A percentile compares a stretch with the other conserved stretches of the same genome.
These are phyloP conservation scores for Eucalyptus sideroxylon DNA, from an alignment of 345 rosid species.

Conservation along the genomic window DNA sequence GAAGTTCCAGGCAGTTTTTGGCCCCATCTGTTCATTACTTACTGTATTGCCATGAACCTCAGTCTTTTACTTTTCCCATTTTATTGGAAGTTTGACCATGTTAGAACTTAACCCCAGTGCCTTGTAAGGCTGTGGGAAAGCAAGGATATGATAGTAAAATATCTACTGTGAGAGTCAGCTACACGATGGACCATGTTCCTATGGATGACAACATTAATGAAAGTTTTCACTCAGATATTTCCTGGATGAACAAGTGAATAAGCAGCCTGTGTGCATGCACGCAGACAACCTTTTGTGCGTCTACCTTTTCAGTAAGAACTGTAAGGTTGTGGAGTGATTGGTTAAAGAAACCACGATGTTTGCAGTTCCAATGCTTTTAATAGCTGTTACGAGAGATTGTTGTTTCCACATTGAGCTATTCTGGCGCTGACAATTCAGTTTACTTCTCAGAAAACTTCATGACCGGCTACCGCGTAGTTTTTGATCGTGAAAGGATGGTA, in stretches of 20 bases:
- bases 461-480: constrained; percentile 59
- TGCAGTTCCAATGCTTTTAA: neutral
- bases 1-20: neutral
- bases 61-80: neutral
- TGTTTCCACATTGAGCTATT: neutral
- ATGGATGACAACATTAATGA: neutral
- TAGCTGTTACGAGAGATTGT: neutral
- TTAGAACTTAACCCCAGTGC: neutral
- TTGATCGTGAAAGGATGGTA: constrained; percentile 51
- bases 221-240: neutral
- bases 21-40: neutral
- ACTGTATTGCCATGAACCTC: neutral
- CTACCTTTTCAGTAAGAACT: neutral
- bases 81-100: neutral
- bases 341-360: neutral
- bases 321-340: neutral
- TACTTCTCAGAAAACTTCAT: constrained; percentile 65
- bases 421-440: neutral
- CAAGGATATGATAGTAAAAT: neutral
- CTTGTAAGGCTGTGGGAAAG: neutral
- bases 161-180: neutral
- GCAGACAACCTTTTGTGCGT: neutral
- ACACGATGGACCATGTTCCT: neutral
- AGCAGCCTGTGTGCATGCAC: neutral
- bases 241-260: neutral